Conservation (phyloP, 2,329 filamentous ascomycete species). For the Colletotrichum horii region DNA sequence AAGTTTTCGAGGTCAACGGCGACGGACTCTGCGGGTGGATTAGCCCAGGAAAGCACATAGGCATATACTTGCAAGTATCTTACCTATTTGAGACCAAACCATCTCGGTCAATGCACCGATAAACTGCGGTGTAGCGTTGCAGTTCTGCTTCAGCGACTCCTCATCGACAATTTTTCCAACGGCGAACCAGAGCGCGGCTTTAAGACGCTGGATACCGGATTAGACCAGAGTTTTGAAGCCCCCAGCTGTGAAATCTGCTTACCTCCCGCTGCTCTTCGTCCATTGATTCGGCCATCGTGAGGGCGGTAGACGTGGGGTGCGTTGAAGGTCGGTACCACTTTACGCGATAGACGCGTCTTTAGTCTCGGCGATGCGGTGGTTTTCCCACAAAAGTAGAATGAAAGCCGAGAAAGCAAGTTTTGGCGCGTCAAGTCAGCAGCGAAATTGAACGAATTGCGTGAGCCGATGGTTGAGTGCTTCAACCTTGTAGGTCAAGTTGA, state of each 20-base stretch:
- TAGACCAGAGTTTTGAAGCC: not conserved
- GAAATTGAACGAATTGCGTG: not conserved
- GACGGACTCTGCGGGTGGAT: slow-evolving; percentile 51
- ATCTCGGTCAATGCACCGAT: slow-evolving; percentile 86
- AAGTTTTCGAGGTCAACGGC: slow-evolving; percentile 62
- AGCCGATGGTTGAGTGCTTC: not conserved
- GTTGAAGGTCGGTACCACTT: not conserved
- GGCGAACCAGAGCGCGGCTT: slow-evolving; percentile 83
- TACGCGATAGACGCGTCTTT: slow-evolving; percentile 19
- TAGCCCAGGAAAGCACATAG: not conserved
- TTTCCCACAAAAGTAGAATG: not conserved
- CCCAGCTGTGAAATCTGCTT: not conserved
- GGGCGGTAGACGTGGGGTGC: not conserved
- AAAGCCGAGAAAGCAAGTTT: not conserved
- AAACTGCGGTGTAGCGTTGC: slow-evolving; percentile 91
- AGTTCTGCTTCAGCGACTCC: slow-evolving; percentile 72
- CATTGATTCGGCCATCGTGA: slow-evolving; percentile 36
- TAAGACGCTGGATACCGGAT: slow-evolving; percentile 67
- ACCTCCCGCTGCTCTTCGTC: slow-evolving; percentile 42
- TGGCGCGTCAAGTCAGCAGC: not conserved
- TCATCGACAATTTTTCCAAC: slow-evolving; percentile 90
- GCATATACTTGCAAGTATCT: slow-evolving; percentile 9
- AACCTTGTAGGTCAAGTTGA: not conserved
- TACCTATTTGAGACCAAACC: slow-evolving; percentile 87
- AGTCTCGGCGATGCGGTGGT: not conserved